Evolutionary conservation across 495 filamentous ascomycete species (phyloP).

Genomic region (Amphirosellinia nigrospora): DNA sequence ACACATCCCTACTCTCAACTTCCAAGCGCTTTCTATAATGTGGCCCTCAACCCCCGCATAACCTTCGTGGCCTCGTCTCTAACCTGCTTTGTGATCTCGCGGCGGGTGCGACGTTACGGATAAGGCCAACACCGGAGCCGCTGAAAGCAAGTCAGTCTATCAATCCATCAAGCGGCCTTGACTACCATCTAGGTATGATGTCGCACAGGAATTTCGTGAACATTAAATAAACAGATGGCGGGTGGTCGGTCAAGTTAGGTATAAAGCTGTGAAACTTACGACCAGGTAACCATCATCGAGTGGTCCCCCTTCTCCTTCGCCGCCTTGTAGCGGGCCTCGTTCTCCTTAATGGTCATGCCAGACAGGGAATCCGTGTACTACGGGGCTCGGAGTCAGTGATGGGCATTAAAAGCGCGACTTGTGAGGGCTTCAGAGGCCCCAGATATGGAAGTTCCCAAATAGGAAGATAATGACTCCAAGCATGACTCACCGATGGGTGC

Average conservation of each 20-base stretch:
- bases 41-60: constrained; percentile 35
- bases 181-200: no score
- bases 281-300: constrained; percentile 57
- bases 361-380: constrained; percentile 57
- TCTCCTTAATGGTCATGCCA: constrained; percentile 62
- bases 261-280: constrained; percentile 43
- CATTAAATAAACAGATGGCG: not conserved
- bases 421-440: not conserved
- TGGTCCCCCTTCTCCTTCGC: constrained; percentile 41
- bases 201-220: no score
- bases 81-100: constrained; percentile 72
- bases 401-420: not conserved
- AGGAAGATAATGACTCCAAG: not conserved
- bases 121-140: constrained; percentile 64
- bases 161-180: no score
- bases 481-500: constrained; percentile 51
- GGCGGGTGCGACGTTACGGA: constrained; percentile 71
- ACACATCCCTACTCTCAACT: not conserved
- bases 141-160: constrained; percentile 29
- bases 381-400: not conserved
- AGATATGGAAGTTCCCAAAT: not conserved
- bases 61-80: constrained; percentile 67
- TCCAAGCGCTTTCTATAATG: constrained; percentile 6
- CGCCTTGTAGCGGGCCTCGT: constrained; percentile 64
- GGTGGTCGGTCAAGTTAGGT: not conserved